phyloP scores from a whole-genome alignment of 208 protist species.

The Giardia muris region DNA sequence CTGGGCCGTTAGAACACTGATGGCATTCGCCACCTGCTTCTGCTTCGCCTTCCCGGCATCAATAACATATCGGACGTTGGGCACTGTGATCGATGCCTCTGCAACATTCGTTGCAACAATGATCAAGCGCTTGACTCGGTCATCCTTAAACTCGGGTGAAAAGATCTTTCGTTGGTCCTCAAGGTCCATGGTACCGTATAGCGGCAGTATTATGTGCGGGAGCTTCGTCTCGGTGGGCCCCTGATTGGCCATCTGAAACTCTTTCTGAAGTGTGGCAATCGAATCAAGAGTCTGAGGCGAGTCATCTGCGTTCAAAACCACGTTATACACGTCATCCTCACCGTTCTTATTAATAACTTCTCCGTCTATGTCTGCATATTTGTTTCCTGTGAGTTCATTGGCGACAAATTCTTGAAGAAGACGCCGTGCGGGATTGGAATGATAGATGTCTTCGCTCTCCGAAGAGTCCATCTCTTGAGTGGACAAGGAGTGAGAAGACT shows the following conservation, averaged over 20 bases:
- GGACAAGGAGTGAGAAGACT: too few relatives aligned
- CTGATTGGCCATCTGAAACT: not conserved
- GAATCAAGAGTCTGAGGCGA: not conserved
- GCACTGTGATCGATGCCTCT: constrained; percentile 98
- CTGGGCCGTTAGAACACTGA: not conserved
- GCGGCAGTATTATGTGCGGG: not conserved
- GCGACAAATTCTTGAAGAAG: not conserved
- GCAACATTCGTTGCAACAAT: constrained; percentile 98
- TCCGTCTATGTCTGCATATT: not conserved
- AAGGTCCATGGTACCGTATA: not conserved
- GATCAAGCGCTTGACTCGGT: constrained; percentile 43
- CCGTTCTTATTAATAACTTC: not conserved
- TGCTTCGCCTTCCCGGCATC: constrained; percentile 55
- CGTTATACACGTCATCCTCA: not conserved
- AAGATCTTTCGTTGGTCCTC: not conserved
- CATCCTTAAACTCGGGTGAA: not conserved
- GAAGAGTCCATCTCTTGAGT: not conserved
- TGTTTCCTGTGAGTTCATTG: not conserved
- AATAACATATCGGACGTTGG: constrained; percentile 77
- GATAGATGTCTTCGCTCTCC: not conserved
- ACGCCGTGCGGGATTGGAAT: not conserved
- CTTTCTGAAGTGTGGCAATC: not conserved
- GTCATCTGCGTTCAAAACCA: not conserved
- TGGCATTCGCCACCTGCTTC: not conserved
- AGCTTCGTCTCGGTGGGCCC: not conserved